These are phyloP conservation scores for Volvariella surrecta DNA, from an alignment of 1,284 basidiomycete species.

Conservation along the genomic window DNA sequence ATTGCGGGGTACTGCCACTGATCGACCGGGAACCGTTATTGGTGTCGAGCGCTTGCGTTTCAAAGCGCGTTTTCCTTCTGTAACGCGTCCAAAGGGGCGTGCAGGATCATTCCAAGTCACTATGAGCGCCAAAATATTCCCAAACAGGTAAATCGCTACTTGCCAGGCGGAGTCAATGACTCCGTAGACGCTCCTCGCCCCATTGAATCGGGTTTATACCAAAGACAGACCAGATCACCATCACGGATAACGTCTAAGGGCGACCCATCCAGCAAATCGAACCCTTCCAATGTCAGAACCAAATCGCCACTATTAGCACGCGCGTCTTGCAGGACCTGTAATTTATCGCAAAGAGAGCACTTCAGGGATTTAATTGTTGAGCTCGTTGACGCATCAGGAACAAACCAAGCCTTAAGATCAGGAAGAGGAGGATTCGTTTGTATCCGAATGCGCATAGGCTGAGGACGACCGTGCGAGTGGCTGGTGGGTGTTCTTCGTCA, in stretches of 20 bases:
- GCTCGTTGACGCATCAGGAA: conserved; percentile 17
- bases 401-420: conserved; percentile 31
- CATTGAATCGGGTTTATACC: too few species aligned
- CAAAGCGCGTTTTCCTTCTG: too few species aligned
- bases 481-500: not conserved
- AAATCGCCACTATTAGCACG: conserved; percentile 15
- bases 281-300: conserved; percentile 26
- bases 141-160: too few species aligned
- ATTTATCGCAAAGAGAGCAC: conserved; percentile 19
- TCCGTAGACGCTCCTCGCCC: too few species aligned
- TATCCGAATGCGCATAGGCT: conserved; percentile 27
- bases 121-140: too few species aligned
- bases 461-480: not conserved
- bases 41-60: too few species aligned
- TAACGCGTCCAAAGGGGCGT: too few species aligned
- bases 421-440: conserved; percentile 29
- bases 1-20: conserved; percentile 2
- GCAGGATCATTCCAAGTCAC: too few species aligned
- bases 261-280: conserved; percentile 29
- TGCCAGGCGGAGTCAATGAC: too few species aligned
- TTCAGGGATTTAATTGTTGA: conserved; percentile 23
- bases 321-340: conserved; percentile 18
- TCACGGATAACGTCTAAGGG: conserved; percentile 27
- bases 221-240: conserved; percentile 24
- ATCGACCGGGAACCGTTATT: not conserved